Evolutionary conservation across 169 alveolate genomes (phyloP).

Genomic region (Cryptosporidium sp.): DNA sequence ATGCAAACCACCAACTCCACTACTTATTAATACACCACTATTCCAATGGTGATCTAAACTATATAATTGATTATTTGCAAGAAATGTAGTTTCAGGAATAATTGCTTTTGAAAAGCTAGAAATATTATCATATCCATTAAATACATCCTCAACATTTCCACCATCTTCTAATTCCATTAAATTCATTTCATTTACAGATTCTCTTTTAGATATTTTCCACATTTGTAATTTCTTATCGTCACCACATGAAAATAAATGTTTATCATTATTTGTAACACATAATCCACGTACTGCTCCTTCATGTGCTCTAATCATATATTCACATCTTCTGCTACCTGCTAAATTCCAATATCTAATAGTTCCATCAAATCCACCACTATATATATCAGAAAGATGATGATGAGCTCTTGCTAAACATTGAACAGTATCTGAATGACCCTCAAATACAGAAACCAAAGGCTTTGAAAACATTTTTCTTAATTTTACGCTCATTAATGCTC

Average conservation of each 20-base stretch:
- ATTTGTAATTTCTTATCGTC: conserved; percentile 90
- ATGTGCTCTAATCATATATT: conserved; percentile 91
- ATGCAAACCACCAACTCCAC: conserved; percentile 77
- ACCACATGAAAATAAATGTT: conserved; percentile 89
- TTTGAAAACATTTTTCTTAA: conserved; percentile 96
- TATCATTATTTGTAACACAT: conserved; percentile 83
- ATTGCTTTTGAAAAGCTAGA: conserved; percentile 28
- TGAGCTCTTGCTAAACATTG: conserved; percentile 89
- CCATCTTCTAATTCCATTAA: conserved; percentile 64
- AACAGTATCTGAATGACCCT: conserved; percentile 97
- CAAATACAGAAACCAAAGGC: conserved; percentile 94
- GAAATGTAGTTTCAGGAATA: conserved; percentile 50
- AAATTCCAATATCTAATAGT: conserved; percentile 95
- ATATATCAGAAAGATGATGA: conserved; percentile 85
- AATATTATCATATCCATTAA: conserved; percentile 68
- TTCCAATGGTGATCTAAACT: conserved; percentile 75
- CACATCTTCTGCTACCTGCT: conserved; percentile 85
- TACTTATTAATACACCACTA: conserved; percentile 56
- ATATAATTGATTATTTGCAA: conserved; percentile 42
- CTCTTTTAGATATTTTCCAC: conserved; percentile 76
- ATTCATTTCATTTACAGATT: conserved; percentile 11
- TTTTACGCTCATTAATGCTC: conserved; percentile 97
- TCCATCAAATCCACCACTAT: conserved; percentile 97
- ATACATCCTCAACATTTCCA: conserved; percentile 73
- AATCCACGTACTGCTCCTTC: conserved; percentile 94